Percentiles rank a stretch among this genome's conserved stretches.
phyloP scores from a whole-genome alignment of 1,284 basidiomycete genomes.

The Mycena sp. region DNA sequence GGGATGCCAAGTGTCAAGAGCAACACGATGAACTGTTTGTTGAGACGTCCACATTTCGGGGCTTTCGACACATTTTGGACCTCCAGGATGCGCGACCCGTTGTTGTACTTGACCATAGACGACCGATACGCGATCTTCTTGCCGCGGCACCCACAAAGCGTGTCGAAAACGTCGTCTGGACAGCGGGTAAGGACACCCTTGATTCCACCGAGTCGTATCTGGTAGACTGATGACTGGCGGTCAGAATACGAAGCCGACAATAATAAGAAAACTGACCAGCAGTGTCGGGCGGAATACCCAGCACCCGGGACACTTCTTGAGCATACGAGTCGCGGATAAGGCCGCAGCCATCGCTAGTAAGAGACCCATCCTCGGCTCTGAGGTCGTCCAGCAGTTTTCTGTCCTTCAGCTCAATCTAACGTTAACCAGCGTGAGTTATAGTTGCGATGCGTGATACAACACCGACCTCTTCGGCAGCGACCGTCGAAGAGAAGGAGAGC shows the following conservation, averaged over 20 bases:
- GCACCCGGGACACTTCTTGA: conserved; percentile 16
- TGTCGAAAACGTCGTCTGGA: conserved; percentile 31
- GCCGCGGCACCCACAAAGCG: conserved; percentile 16
- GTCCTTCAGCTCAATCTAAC: conserved; percentile 24
- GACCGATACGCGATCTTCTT: conserved; percentile 33
- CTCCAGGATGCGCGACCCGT: conserved; percentile 33
- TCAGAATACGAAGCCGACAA: no score
- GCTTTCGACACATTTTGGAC: conserved; percentile 31
- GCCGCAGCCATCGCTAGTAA: conserved; percentile 38
- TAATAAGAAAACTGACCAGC: conserved; percentile 20
- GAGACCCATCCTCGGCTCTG: conserved; percentile 31
- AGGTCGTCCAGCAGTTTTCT: conserved; percentile 28
- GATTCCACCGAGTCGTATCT: conserved; percentile 37
- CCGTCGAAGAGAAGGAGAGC: conserved; percentile 38
- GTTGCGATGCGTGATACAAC: neutral
- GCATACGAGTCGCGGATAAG: conserved; percentile 36
- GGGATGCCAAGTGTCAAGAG: conserved; percentile 32
- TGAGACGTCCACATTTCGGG: conserved; percentile 32
- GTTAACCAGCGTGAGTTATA: neutral
- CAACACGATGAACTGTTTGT: conserved; percentile 35
- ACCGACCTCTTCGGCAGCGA: conserved; percentile 24
- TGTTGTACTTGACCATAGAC: conserved; percentile 38
- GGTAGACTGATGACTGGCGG: conserved; percentile 30
- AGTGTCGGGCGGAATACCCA: conserved; percentile 29
- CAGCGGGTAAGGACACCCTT: conserved; percentile 38